Percentiles rank a stretch among this genome's conserved stretches.
Conservation (phyloP, 2,329 filamentous ascomycete species). For the Colletotrichum chrysophilum region DNA sequence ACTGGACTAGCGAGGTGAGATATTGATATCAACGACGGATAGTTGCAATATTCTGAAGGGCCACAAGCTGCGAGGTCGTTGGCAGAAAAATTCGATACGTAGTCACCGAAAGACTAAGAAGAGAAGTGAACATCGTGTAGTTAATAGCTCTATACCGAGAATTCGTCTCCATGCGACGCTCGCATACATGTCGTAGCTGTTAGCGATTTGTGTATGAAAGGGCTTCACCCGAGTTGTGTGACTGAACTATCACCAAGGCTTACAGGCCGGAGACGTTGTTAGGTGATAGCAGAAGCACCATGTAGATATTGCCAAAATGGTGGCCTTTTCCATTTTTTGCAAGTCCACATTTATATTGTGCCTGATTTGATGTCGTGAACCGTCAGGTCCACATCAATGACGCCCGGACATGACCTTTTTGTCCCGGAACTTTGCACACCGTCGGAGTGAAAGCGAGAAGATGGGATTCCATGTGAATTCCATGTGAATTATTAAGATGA, state of each 20-base stretch:
- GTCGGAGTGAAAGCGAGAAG: not conserved
- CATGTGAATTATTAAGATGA: rapidly evolving
- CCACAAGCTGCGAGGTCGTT: not conserved
- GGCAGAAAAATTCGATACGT: not conserved
- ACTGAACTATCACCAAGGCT: rapidly evolving
- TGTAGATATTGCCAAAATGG: no score
- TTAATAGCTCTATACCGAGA: no score
- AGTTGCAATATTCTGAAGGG: not conserved
- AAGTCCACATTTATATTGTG: no score
- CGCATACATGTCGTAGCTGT: no score
- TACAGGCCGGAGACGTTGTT: not conserved
- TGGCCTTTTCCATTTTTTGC: no score
- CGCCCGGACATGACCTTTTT: not conserved
- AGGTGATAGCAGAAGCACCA: not conserved
- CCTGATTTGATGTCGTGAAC: not conserved
- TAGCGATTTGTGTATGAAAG: not conserved
- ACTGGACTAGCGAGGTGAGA: no score
- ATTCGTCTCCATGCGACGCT: no score
- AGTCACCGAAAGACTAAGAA: not conserved
- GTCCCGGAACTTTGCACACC: not conserved
- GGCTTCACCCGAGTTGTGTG: not conserved
- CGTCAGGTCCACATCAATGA: not conserved
- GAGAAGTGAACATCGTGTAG: no score
- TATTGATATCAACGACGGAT: not conserved
- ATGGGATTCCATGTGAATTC: no score